Evolutionary conservation across 2,329 filamentous ascomycete species (phyloP), one percentile per base, ranked within the genome.

Genomic region (Zymoseptoria passerinii): DNA sequence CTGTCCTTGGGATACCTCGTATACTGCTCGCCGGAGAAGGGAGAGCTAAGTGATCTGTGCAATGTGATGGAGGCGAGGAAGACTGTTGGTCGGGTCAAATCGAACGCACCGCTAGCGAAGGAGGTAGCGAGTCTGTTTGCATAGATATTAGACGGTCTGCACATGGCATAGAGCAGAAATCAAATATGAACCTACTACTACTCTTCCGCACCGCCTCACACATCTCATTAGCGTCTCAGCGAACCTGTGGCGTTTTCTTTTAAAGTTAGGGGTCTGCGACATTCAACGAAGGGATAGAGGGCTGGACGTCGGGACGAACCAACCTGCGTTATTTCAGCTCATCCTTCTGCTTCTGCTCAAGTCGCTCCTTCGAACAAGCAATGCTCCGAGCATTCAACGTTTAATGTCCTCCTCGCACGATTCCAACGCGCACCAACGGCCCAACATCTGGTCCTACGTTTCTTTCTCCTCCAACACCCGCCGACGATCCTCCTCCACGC

Each of bases 21-120:
- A 0, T 96, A 92, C 69, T 83, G 83, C 61, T 81, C 84, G 1
- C 82, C 85, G 4, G 68, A 84, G 40, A 83, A 87, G 28, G 88
- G 91, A 0, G 88, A 92, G 64, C 71, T 96, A n/a, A 78, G 85
- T 9, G 90, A 95, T 70, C 74, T 96, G n/a, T 80, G 91, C 63
- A 82, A 83, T 57, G 86, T 85, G 0, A 82, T 96, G 79, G 90
- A 92, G 70, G 89, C 90, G 0, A 78, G 80, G 29, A 82, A 82
- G 2, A 85, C 82, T 0, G 78, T 95, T 1, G 76, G 68, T 8
- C 55, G 53, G 35, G 63, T 70, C 6, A 67, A 75, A 59, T 60
- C 72, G 35, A 67, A 75, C 2, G 71, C 59, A 62, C 67, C 65
- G 58, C 55, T 70, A 68, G 65, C 65, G 68, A 63, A 60, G 54